Percentiles rank a stretch among this genome's conserved stretches.
Evolutionary conservation across 495 filamentous ascomycete species (phyloP).

Genomic region (Neurospora tetraspora): DNA sequence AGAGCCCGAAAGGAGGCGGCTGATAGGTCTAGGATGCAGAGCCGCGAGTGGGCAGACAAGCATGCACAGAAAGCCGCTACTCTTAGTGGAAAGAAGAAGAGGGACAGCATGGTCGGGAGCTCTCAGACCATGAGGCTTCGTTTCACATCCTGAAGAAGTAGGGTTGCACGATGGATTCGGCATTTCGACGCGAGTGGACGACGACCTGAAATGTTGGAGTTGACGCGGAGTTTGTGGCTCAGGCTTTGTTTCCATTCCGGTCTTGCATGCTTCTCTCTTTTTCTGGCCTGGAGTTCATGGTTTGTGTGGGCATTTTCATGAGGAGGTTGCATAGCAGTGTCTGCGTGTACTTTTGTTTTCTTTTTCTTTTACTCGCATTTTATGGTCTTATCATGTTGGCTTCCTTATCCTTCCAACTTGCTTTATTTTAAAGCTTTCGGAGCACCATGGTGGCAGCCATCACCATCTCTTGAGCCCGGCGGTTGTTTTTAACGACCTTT

Average conservation of each 20-base stretch:
- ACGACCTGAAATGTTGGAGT: background rate
- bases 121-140: background rate
- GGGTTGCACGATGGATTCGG: background rate
- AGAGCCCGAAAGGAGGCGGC: constrained; percentile 53
- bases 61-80: constrained; percentile 19
- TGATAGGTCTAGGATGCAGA: constrained; percentile 51
- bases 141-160: background rate
- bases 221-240: background rate
- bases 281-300: background rate
- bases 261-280: background rate
- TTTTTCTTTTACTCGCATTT: background rate
- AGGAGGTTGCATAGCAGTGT: background rate
- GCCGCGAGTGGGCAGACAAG: constrained; percentile 63
- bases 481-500: background rate
- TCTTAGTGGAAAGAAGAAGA: background rate
- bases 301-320: background rate
- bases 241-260: background rate
- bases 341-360: background rate
- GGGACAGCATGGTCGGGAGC: background rate
- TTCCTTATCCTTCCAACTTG: background rate
- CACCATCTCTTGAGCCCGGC: background rate
- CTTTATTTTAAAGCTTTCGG: background rate
- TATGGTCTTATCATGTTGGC: background rate
- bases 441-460: background rate
- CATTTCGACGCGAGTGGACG: background rate